Percentiles rank a stretch among this genome's conserved stretches.
Conservation (phyloP, 2,329 filamentous ascomycete genomes). For the Pseudocercospora fuligena region DNA sequence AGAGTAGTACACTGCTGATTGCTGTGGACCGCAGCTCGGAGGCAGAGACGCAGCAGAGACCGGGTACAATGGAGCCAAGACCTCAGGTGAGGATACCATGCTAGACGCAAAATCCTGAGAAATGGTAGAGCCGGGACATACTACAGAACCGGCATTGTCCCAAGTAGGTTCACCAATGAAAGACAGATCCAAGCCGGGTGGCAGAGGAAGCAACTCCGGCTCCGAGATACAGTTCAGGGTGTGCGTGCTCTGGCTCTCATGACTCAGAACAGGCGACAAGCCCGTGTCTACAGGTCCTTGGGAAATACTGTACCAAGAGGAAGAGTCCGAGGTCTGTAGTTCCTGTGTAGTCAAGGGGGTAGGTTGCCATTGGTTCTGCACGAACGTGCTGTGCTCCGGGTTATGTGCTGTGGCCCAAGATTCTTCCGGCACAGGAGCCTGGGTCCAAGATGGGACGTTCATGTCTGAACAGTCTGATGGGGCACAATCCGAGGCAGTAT, state of each 20-base stretch:
- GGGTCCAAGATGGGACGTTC: constrained; percentile 34
- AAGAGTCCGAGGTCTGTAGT: constrained; percentile 26
- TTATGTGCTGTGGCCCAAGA: constrained; percentile 32
- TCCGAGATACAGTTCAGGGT: constrained; percentile 38
- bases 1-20: constrained; percentile 18
- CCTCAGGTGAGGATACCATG: constrained; percentile 19
- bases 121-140: constrained; percentile 17
- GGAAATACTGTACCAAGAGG: constrained; percentile 32
- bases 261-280: constrained; percentile 43
- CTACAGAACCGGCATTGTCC: constrained; percentile 25
- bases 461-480: constrained; percentile 38
- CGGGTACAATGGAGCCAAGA: constrained; percentile 9
- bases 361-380: constrained; percentile 32
- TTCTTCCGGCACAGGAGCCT: constrained; percentile 35
- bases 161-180: constrained; percentile 35
- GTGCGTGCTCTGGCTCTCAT: constrained; percentile 42
- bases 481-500: constrained; percentile 38
- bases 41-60: constrained; percentile 15
- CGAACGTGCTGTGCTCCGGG: constrained; percentile 32
- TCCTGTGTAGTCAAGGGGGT: constrained; percentile 28
- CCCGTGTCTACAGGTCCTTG: constrained; percentile 40
- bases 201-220: constrained; percentile 34
- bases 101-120: constrained; percentile 20
- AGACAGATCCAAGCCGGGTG: constrained; percentile 37
- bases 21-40: constrained; percentile 19